A percentile compares a stretch with the other conserved stretches of the same genome.
These are phyloP conservation scores for Aotearoamyces nothofagi DNA, from an alignment of 2,329 filamentous ascomycete species.

Conservation along the genomic window DNA sequence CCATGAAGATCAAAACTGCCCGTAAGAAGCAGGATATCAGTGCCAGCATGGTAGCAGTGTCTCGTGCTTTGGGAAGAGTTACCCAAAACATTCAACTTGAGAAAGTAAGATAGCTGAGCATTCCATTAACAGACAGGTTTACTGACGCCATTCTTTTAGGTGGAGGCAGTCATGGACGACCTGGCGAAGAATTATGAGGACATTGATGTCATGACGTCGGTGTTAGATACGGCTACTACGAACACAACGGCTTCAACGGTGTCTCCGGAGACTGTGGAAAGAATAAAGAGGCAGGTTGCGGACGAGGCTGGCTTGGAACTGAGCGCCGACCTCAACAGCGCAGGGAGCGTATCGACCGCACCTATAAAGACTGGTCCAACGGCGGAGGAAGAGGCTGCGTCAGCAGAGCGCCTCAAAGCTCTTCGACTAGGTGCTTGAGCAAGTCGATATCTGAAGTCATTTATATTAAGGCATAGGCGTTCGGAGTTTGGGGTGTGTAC, in stretches of 20 bases:
- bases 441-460: no score
- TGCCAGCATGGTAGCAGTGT: not conserved
- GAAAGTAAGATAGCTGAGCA: no score
- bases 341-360: slow-evolving; percentile 40
- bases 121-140: no score
- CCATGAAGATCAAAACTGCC: slow-evolving; percentile 1
- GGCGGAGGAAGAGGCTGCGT: slow-evolving; percentile 63
- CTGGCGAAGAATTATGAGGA: slow-evolving; percentile 42
- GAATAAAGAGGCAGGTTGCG: slow-evolving; percentile 69
- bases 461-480: no score
- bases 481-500: no score
- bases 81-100: slow-evolving; percentile 2
- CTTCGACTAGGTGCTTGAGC: no score
- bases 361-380: slow-evolving; percentile 49
- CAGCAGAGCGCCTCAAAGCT: slow-evolving; percentile 42
- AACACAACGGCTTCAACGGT: slow-evolving; percentile 61
- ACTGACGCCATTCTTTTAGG: no score
- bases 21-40: slow-evolving; percentile 1
- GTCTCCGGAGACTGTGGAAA: slow-evolving; percentile 74
- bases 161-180: slow-evolving; percentile 42
- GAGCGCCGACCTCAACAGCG: slow-evolving; percentile 53
- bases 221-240: slow-evolving; percentile 71
- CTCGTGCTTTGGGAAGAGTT: not conserved
- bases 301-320: slow-evolving; percentile 81
- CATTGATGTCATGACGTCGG: slow-evolving; percentile 28